Base-by-base conservation (phyloP, 257 asterid species). In the Plectranthus barbatus region DNA sequence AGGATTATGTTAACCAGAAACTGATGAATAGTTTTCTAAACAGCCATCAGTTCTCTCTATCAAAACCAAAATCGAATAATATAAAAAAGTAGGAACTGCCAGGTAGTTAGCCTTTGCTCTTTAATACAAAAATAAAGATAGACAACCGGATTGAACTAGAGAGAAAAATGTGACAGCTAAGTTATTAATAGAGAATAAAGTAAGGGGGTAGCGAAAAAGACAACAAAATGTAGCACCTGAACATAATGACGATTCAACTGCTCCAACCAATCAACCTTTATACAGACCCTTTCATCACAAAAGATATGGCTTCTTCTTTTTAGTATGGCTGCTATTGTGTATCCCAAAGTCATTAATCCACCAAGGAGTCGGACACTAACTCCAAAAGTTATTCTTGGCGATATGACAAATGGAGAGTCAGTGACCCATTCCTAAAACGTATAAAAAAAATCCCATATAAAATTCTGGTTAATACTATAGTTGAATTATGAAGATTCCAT, bases 341-440 rank as follows among this genome's bases (percentile, higher is more conserved):
- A 93, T 66, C 99, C 99, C 86, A 93, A 72, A 50, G 99, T 96
- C 99, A 93, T 93, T 68, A 93, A 69, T 37, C 99, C 99, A 65
- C 99, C 97, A 61, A 93, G 96, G 73, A 93, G 99, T 66, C 95
- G 83, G 36, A 93, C 99, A 59, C 96, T 84, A 55, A 93, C 99
- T 85, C 90, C 99, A 76, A 93, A 93, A 15, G 95, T 90, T 73
- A 93, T 93, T 83, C 99, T 93, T 67, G 99, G 99, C 44, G 99
- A 90, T 84, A 93, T 93, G 57, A 93, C 95, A 72, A 93, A 90
- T 34, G 99, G 99, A 74, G 84, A 66, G 71, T 90, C 99, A 0
- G 91, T 85, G 59, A 93, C 97, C 97, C 99, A 93, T 80, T 93
- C 97, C 97, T 89, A 67, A 36, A 77, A n/a, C n/a, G n/a, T n/a